Conservation (phyloP, 345 rosid species). For the Syzygium aromaticum region DNA sequence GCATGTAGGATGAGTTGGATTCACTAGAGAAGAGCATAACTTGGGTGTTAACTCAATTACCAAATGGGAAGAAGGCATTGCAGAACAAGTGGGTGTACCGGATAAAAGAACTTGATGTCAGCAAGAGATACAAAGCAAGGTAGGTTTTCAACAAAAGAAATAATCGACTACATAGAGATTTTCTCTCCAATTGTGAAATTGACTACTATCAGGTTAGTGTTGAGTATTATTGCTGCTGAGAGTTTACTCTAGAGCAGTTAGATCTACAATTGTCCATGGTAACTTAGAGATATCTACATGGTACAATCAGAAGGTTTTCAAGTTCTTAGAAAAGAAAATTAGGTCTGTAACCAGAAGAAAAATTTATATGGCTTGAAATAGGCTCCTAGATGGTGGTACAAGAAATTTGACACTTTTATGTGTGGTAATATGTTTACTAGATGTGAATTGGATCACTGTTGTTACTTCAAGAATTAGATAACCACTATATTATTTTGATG, state of each 20-base stretch:
- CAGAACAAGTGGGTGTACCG: background rate
- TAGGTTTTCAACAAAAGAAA: background rate
- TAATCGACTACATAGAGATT: background rate
- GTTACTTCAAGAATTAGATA: background rate
- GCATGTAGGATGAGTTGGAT: background rate
- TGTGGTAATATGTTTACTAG: accelerated
- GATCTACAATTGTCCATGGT: background rate
- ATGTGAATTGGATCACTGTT: background rate
- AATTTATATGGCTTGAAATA: background rate
- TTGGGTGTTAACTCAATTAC: background rate
- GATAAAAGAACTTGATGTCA: background rate
- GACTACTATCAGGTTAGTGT: background rate
- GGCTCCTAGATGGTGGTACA: background rate
- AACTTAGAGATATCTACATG: background rate
- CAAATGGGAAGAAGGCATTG: background rate
- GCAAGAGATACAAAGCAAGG: background rate
- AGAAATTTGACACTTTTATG: background rate
- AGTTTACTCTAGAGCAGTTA: background rate
- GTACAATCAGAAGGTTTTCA: background rate
- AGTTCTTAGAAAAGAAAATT: background rate
- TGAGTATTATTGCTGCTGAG: background rate
- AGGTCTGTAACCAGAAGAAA: background rate
- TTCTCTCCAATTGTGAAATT: background rate
- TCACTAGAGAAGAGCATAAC: background rate
- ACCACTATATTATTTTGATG: background rate